Evolutionary conservation across 108 stramenopile species (phyloP).

Genomic region (Pseudonitzschia multistriata): DNA sequence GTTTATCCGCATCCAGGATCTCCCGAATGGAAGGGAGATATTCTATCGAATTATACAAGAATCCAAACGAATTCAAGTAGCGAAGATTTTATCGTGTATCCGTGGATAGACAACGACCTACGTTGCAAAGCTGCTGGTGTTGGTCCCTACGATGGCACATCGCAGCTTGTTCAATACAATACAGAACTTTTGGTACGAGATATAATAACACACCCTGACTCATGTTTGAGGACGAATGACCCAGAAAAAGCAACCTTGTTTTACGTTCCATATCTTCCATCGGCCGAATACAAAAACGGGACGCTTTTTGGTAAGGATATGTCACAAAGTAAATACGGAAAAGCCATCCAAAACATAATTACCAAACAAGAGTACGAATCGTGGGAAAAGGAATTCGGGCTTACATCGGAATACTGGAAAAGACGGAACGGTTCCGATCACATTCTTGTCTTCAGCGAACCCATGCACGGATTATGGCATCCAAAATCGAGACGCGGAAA

Average conservation of each 20-base stretch:
- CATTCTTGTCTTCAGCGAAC: constrained; percentile 43
- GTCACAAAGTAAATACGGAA: constrained; percentile 29
- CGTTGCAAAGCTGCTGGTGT: constrained; percentile 12
- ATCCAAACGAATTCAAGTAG: background rate
- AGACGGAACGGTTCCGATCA: constrained; percentile 43
- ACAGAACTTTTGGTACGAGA: constrained; percentile 43
- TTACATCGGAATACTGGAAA: constrained; percentile 42
- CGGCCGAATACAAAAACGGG: constrained; percentile 41
- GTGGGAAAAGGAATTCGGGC: constrained; percentile 39
- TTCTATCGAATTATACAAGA: constrained; percentile 30
- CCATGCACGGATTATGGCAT: constrained; percentile 38
- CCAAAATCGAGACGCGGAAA: constrained; percentile 19
- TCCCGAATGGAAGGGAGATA: constrained; percentile 36
- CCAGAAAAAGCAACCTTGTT: constrained; percentile 39
- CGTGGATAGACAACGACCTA: constrained; percentile 34
- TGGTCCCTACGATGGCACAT: constrained; percentile 30
- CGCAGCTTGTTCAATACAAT: constrained; percentile 33
- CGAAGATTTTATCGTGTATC: constrained; percentile 9
- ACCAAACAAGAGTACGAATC: constrained; percentile 10
- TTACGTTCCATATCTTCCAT: constrained; percentile 46
- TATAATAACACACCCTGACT: constrained; percentile 37
- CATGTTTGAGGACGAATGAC: constrained; percentile 40
- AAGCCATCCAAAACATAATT: constrained; percentile 37
- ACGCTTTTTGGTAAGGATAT: constrained; percentile 13
- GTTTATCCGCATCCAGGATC: constrained; percentile 45